Conservation (phyloP, 495 filamentous ascomycete species). For the Immersiella caudata region DNA sequence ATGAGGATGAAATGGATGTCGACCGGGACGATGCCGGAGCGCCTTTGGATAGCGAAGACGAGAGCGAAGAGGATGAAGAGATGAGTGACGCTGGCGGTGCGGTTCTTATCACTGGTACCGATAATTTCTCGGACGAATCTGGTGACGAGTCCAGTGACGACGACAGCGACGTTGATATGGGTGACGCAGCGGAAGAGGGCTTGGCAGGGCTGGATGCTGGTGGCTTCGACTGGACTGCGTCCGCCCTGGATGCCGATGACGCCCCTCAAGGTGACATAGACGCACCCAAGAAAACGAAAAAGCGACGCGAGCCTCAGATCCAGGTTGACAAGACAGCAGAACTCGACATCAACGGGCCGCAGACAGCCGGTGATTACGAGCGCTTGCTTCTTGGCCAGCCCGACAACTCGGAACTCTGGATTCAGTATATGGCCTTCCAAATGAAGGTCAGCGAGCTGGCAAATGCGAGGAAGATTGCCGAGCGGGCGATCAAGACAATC, state of each 20-base stretch:
- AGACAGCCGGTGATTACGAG: conserved; percentile 88
- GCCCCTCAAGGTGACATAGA: conserved; percentile 51
- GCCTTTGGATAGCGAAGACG: conserved; percentile 44
- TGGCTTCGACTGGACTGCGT: conserved; percentile 88
- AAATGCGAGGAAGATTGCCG: conserved; percentile 82
- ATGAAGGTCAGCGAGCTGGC: conserved; percentile 84
- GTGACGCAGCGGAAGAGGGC: conserved; percentile 39
- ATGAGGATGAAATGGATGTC: conserved; percentile 57
- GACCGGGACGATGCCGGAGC: conserved; percentile 55
- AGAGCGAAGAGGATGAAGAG: conserved; percentile 51
- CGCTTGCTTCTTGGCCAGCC: conserved; percentile 89
- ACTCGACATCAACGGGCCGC: conserved; percentile 85
- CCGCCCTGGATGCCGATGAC: conserved; percentile 49
- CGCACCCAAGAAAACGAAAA: conserved; percentile 69
- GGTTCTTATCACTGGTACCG: conserved; percentile 51
- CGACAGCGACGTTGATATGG: conserved; percentile 53
- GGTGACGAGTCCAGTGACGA: conserved; percentile 54
- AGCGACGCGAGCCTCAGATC: conserved; percentile 74
- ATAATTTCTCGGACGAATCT: conserved; percentile 42
- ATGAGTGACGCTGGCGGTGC: conserved; percentile 59
- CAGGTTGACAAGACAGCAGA: conserved; percentile 87
- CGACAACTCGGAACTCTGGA: conserved; percentile 86
- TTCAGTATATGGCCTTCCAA: conserved; percentile 96
- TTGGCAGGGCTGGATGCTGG: conserved; percentile 67
- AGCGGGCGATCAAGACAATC: conserved; percentile 87